Conservation (phyloP, 352 stramenopile genomes). For the Stramenopiles sp. region DNA sequence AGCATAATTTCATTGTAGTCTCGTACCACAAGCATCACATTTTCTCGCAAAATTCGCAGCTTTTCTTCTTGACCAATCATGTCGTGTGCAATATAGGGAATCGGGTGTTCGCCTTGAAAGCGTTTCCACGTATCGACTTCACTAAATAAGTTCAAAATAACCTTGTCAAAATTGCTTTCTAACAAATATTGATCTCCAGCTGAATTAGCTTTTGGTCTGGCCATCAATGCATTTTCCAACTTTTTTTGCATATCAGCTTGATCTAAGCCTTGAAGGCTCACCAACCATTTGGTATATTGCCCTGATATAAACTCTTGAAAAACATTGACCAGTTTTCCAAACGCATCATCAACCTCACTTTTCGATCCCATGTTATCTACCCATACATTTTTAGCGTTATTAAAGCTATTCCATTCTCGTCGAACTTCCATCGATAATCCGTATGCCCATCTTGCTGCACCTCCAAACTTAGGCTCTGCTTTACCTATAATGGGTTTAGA, state of each 20-base stretch:
- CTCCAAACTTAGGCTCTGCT: constrained; percentile 72
- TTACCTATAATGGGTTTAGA: constrained; percentile 46
- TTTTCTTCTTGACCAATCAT: constrained; percentile 74
- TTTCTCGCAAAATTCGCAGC: constrained; percentile 61
- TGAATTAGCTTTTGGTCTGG: background rate
- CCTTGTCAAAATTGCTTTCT: constrained; percentile 79
- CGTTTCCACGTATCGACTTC: constrained; percentile 74
- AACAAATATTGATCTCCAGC: constrained; percentile 33
- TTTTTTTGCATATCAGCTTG: background rate
- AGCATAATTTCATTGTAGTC: constrained; percentile 83
- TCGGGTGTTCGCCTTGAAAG: constrained; percentile 71
- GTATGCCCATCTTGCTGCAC: constrained; percentile 71
- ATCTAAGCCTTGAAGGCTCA: background rate
- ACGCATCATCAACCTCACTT: background rate
- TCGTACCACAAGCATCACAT: constrained; percentile 78
- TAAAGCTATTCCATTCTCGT: constrained; percentile 38
- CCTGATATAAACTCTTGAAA: background rate
- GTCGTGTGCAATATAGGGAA: constrained; percentile 80
- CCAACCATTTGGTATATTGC: background rate
- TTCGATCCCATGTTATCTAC: background rate
- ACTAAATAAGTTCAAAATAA: constrained; percentile 67
- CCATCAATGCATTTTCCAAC: background rate
- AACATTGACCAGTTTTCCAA: background rate
- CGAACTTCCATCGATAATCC: constrained; percentile 85
- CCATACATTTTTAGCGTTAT: constrained; percentile 15